Conservation (phyloP, 805 yeast species). For the Saturnispora dispora region DNA sequence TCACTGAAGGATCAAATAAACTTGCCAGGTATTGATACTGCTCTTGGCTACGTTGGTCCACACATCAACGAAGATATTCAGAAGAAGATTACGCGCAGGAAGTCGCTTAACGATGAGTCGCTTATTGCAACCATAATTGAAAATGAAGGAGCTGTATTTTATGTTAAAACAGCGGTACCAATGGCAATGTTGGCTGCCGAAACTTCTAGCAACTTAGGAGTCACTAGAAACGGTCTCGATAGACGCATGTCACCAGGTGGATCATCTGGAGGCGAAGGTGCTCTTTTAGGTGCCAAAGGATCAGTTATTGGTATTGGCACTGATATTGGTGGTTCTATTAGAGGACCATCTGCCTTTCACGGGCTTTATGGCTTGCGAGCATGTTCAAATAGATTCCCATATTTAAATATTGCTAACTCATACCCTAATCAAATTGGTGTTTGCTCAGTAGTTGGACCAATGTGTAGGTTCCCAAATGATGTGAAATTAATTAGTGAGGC, state of each 20-base stretch:
- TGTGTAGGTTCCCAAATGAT: slow-evolving; percentile 25
- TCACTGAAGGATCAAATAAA: slow-evolving; percentile 39
- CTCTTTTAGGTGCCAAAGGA: slow-evolving; percentile 25
- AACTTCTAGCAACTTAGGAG: slow-evolving; percentile 32
- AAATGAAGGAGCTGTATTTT: slow-evolving; percentile 34
- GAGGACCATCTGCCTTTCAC: slow-evolving; percentile 27
- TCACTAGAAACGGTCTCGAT: slow-evolving; percentile 31
- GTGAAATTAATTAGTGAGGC: slow-evolving; percentile 30
- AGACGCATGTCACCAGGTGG: slow-evolving; percentile 34
- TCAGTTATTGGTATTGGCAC: slow-evolving; percentile 32
- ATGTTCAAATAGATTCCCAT: slow-evolving; percentile 30
- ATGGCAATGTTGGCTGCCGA: slow-evolving; percentile 36
- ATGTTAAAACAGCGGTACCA: slow-evolving; percentile 36
- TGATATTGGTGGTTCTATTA: slow-evolving; percentile 33
- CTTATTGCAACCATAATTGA: slow-evolving; percentile 27
- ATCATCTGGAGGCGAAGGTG: slow-evolving; percentile 40
- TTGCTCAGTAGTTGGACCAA: slow-evolving; percentile 31
- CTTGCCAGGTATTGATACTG: slow-evolving; percentile 31
- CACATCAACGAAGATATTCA: slow-evolving; percentile 22
- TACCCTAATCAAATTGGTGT: slow-evolving; percentile 27
- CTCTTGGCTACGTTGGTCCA: slow-evolving; percentile 31
- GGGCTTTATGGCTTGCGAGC: slow-evolving; percentile 30
- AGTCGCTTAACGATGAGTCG: slow-evolving; percentile 25
- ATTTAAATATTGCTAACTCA: slow-evolving; percentile 24
- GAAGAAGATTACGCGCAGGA: slow-evolving; percentile 17